A percentile compares a stretch with the other conserved stretches of the same genome.
Conservation (phyloP, 2,329 filamentous ascomycete genomes). For the Aspergillus unguis region DNA sequence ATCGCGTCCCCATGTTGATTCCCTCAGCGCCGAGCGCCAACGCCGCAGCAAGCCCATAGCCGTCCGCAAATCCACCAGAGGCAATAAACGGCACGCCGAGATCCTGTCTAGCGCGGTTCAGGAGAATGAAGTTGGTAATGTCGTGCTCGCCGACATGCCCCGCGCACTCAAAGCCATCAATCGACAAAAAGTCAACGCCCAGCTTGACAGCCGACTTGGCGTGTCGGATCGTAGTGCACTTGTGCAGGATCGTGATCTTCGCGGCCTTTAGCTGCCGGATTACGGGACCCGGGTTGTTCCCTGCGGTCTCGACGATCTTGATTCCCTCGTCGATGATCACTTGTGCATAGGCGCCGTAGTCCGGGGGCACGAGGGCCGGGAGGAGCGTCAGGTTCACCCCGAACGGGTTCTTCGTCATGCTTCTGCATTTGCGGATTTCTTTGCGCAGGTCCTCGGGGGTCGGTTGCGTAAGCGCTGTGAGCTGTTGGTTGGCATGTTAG, state of each 20-base stretch:
- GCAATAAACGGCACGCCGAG: conserved; percentile 90
- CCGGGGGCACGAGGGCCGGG: conserved; percentile 80
- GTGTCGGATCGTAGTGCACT: conserved; percentile 95
- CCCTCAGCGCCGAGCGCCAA: conserved; percentile 86
- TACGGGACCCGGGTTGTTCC: conserved; percentile 84
- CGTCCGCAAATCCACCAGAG: conserved; percentile 92
- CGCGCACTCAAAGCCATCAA: conserved; percentile 97
- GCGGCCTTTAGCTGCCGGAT: conserved; percentile 83
- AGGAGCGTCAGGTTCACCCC: conserved; percentile 94
- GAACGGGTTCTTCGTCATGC: conserved; percentile 64
- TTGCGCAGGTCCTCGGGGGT: conserved; percentile 86
- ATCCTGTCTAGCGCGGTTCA: conserved; percentile 78
- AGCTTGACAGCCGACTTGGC: conserved; percentile 88
- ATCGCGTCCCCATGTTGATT: conserved; percentile 97
- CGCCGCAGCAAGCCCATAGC: conserved; percentile 86
- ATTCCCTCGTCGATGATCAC: conserved; percentile 92
- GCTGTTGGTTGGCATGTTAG: conserved; percentile 26
- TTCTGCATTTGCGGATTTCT: conserved; percentile 84
- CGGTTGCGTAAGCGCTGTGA: conserved; percentile 75
- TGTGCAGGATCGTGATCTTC: conserved; percentile 80
- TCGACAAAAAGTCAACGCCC: conserved; percentile 92
- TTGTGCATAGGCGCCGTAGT: conserved; percentile 89
- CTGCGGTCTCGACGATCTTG: conserved; percentile 86
- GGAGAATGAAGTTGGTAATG: conserved; percentile 59
- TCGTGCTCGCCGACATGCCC: conserved; percentile 58